Evolutionary conservation across 345 rosid genomes (phyloP).

Genomic region (Crucihimalaya himalaica): DNA sequence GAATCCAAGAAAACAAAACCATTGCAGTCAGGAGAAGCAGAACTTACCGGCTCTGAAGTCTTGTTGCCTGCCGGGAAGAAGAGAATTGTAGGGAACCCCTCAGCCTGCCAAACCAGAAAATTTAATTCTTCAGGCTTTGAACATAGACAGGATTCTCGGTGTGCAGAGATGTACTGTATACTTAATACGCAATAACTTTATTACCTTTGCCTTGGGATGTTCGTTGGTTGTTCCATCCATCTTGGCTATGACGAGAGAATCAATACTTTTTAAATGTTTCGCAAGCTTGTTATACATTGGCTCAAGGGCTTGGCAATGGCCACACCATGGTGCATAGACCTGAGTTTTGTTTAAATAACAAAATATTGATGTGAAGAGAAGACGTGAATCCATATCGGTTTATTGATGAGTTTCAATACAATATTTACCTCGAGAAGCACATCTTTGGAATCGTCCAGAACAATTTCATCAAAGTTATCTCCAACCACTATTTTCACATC

Average conservation of each 20-base stretch:
- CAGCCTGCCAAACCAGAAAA: constrained; percentile 55
- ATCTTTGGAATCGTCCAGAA: constrained; percentile 92
- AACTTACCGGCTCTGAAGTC: constrained; percentile 91
- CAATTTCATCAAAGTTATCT: constrained; percentile 85
- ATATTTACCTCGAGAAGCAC: constrained; percentile 86
- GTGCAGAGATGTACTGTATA: neutral
- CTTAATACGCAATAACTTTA: neutral
- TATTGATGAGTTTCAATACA: neutral
- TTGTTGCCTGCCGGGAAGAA: constrained; percentile 99
- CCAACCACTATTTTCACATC: constrained; percentile 98
- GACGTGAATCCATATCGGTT: neutral
- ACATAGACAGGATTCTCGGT: neutral
- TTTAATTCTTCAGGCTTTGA: neutral
- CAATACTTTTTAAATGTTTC: constrained; percentile 73
- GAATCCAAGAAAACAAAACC: neutral
- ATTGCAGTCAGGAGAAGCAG: neutral
- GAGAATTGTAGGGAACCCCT: constrained; percentile 94
- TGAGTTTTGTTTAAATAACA: constrained; percentile 32
- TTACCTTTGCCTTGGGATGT: constrained; percentile 98
- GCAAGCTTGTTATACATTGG: constrained; percentile 94
- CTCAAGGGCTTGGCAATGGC: constrained; percentile 96
- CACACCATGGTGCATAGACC: constrained; percentile 99
- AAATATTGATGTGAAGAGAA: neutral
- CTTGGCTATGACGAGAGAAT: constrained; percentile 89
- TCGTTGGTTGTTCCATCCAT: constrained; percentile 99